Evolutionary conservation across 2,329 filamentous ascomycete genomes (phyloP).

Genomic region (Penicillium brevicompactum): DNA sequence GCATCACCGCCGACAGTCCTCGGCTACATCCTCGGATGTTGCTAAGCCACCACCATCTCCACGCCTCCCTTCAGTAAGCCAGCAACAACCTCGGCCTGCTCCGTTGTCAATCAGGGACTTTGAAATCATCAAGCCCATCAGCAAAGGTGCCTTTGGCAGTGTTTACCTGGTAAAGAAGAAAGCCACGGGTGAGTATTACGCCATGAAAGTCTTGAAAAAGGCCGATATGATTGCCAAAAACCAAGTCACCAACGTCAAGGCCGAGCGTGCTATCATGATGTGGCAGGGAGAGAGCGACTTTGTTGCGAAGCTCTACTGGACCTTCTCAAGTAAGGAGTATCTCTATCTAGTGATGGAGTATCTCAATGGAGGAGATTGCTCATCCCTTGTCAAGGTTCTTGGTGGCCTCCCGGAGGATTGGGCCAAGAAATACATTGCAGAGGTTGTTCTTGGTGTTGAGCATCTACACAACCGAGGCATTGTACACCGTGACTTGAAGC

Average conservation of each 20-base stretch:
- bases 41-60: slow-evolving; percentile 76
- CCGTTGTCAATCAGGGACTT: slow-evolving; percentile 99
- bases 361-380: slow-evolving; percentile 94
- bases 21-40: slow-evolving; percentile 76
- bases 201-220: slow-evolving; percentile 98
- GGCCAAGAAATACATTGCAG: slow-evolving; percentile 95
- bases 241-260: slow-evolving; percentile 98
- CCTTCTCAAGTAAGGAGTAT: slow-evolving; percentile 98
- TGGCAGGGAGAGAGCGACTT: slow-evolving; percentile 99
- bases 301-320: slow-evolving; percentile 99
- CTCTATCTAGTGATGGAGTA: slow-evolving; percentile 99
- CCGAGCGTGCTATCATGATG: slow-evolving; percentile 99
- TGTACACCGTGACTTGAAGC: slow-evolving; percentile 94
- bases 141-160: slow-evolving; percentile 96
- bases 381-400: slow-evolving; percentile 91
- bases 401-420: slow-evolving; percentile 93
- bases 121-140: slow-evolving; percentile 99
- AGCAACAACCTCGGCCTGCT: slow-evolving; percentile 77
- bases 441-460: slow-evolving; percentile 95
- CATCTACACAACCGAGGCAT: slow-evolving; percentile 93
- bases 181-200: slow-evolving; percentile 96
- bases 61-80: slow-evolving; percentile 72
- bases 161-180: slow-evolving; percentile 99
- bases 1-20: slow-evolving; percentile 88
- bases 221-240: slow-evolving; percentile 99